A percentile compares a stretch with the other conserved stretches of the same genome.
Evolutionary conservation across 495 filamentous ascomycete species (phyloP).

Genomic region (Aspergillus heteromorphus): DNA sequence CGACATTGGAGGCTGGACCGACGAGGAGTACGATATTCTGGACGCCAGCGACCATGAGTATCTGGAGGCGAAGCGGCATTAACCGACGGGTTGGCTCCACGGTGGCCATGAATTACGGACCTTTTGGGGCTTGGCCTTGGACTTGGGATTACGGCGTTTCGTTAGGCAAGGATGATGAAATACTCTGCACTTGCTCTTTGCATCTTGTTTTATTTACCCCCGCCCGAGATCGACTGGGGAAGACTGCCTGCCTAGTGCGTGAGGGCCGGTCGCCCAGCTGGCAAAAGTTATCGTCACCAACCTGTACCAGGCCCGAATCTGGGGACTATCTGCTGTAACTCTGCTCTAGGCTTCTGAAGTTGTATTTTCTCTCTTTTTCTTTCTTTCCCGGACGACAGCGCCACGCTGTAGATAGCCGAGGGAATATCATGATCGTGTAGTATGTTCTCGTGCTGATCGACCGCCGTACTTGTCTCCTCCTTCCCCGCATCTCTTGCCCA

Average conservation of each 20-base stretch:
- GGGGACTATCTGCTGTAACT: not conserved
- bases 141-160: not conserved
- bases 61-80: constrained; percentile 38
- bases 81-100: not conserved
- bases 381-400: too few species aligned
- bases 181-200: not conserved
- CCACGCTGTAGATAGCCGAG: too few species aligned
- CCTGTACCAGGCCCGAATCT: not conserved
- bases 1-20: constrained; percentile 75
- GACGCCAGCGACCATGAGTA: constrained; percentile 93
- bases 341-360: not conserved
- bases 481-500: not conserved
- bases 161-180: not conserved
- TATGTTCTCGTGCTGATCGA: not conserved
- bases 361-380: not conserved
- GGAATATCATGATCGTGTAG: too few species aligned
- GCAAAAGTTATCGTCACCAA: not conserved
- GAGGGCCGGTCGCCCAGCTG: not conserved
- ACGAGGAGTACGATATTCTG: constrained; percentile 96
- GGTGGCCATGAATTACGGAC: not conserved
- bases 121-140: not conserved
- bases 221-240: too few species aligned
- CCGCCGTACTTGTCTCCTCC: constrained; percentile 6
- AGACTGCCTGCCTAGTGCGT: too few species aligned
- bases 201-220: not conserved